These are phyloP conservation scores for Candolleomyces eurysporus DNA, from an alignment of 768 basidiomycete genomes.

Conservation along the genomic window DNA sequence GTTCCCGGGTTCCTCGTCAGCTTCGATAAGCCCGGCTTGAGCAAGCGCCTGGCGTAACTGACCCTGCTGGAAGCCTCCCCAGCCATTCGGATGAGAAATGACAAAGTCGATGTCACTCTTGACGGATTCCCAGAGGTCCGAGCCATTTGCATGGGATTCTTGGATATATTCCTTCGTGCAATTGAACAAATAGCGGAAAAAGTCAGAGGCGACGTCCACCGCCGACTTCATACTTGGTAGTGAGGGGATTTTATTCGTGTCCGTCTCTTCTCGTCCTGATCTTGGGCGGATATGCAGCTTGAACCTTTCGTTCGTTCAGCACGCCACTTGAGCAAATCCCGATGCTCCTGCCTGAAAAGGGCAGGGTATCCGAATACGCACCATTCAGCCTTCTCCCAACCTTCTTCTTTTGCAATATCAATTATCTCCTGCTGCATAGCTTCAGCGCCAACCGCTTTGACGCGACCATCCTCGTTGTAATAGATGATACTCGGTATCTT, in stretches of 20 bases:
- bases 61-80: constrained; percentile 7
- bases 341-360: constrained; percentile 18
- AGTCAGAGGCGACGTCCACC: constrained; percentile 37
- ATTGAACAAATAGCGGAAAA: constrained; percentile 36
- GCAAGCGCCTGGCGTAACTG: constrained; percentile 1
- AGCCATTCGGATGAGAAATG: constrained; percentile 39
- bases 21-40: constrained; percentile 13
- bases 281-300: constrained; percentile 20
- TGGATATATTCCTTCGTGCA: constrained; percentile 35
- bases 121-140: constrained; percentile 17
- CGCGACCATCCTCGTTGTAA: constrained; percentile 36
- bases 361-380: constrained; percentile 11
- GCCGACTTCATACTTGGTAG: constrained; percentile 34
- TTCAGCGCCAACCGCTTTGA: constrained; percentile 43
- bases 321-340: constrained; percentile 6
- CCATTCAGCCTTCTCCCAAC: constrained; percentile 48
- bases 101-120: constrained; percentile 38
- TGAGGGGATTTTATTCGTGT: constrained; percentile 9
- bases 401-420: constrained; percentile 38
- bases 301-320: constrained; percentile 19
- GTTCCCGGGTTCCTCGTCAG: constrained; percentile 18
- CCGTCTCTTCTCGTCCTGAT: neutral
- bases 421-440: constrained; percentile 33
- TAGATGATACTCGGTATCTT: constrained; percentile 49
- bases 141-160: constrained; percentile 35